Base-by-base conservation (phyloP, 345 rosid species). In the Gossypioides kirkii region DNA sequence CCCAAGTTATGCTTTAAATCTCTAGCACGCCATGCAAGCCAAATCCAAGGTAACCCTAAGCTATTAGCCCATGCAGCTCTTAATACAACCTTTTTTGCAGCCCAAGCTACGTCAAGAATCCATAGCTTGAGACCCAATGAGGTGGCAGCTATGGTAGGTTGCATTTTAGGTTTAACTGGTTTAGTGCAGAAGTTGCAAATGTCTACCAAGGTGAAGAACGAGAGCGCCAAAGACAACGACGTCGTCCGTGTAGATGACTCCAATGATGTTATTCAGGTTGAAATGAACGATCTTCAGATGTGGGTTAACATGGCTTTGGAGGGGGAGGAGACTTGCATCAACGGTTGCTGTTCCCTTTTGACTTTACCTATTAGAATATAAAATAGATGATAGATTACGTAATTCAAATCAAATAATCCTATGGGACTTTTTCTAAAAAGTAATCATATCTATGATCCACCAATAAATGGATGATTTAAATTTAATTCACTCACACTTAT, bases 251-350 rank as follows among this genome's bases (percentile, higher is more conserved):
- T 10, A 10, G 50, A 4, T 12, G 14, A 14, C 17, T 46, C 50
- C 1, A 10, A 46, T 49, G 54, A 16, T 16, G 38, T 5, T 32
- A 1, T 49, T 14, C n/a, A 16, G 54, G 54, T 14, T 49, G n/a
- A 49, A 14, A 49, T 49, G 18, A 49, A 49, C 54, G 47, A 14
- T 49, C 4, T 49, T 16, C 61, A 83, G 36, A 87, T 86, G 72
- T 89, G 94, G 91, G 87, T 87, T 16, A 85, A 87, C 73, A 84
- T 88, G 9, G 90, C 86, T 3, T 71, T 85, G 36, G 80, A 85
- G 18, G 80, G 86, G 76, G 90, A 86, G 20, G 82, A 78, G 12
- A 89, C 91, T 0, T 87, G 94, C 74, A 65, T 83, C 83, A 87
- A 86, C 74, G 85, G 84, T 32, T 5, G 38, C 38, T 32, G 38